Base-by-base conservation (phyloP, 176 grass and related monocot species). In the Leersia perrieri region DNA sequence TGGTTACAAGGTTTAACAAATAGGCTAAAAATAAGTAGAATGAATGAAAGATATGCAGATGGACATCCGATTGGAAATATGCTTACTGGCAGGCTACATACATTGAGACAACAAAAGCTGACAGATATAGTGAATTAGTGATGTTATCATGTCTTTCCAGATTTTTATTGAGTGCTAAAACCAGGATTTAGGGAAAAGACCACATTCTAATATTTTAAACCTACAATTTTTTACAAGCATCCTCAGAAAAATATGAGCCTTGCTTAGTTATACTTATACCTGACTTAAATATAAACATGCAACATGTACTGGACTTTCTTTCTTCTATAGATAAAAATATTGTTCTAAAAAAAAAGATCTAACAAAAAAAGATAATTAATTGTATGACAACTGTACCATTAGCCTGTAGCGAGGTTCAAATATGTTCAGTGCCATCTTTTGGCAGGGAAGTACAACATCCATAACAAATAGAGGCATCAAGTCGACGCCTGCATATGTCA, bases 391-490 rank as follows among this genome's bases (percentile, higher is more conserved):
- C 80, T 65, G 70, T 93, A 99, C 96, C 96, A 99, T 99, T 49
- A 99, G 73, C 64, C 96, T 95, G 85, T 99, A 99, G 87, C 96
- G 96, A 90, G 96, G 96, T 84, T 99, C 96, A 91, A 99, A 95
- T 91, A 99, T 99, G 80, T 99, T 95, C 72, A 99, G 80, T 83
- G 91, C 86, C 87, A 99, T 90, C 79, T 95, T 99, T 85, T 99
- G 96, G 79, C 84, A 88, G 41, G 96, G 96, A 40, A 99, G 87
- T 60, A 99, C 90, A 80, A 99, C 93, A 91, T 95, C 96, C 96
- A 99, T 99, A 76, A 99, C 93, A 88, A 99, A 99, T 76, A 99
- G 87, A 86, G 96, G 96, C 90, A 99, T 84, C 83, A 99, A 86
- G 86, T 99, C 90, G 79, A 89, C 30, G 22, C 96, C 92, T 82